Evolutionary conservation across 495 filamentous ascomycete genomes (phyloP), one percentile per base, ranked within the genome.

Genomic region (Daldinia vernicosa): DNA sequence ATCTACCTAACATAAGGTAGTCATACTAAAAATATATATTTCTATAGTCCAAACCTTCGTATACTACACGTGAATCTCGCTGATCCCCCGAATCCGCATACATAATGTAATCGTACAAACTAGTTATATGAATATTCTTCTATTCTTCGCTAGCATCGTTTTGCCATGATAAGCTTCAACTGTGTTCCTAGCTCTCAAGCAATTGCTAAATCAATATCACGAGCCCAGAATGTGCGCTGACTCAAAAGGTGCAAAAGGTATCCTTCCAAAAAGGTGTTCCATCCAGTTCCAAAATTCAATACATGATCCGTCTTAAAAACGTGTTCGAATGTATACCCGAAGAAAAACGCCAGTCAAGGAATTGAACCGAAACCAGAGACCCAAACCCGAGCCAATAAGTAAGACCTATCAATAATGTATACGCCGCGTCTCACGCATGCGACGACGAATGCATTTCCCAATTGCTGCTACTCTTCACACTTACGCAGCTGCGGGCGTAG

Each of bases 191-290:
- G 56, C 60, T 45, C 33, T 32, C 55, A 63, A 74, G 32, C 51
- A 50, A 47, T 73, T 73, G 43, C 53, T 57, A 56, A 56, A 60
- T 56, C 39, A 70, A 47, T 55, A 65, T 40, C 40, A 52, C 50
- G 12, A 70, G 43, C 40, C 61, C 30, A 54, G 60, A 22, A 61
- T 63, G 57, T 62, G 62, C 66, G 70, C 70, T 72, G 70, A 68
- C 69, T 62, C 71, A 74, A 74, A 74, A 53, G 27, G 50, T 7
- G 50, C 24, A 53, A 53, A 53, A 74, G 71, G 66, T 70, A 74
- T 70, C 66, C 56, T 60, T 63, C 66, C 71, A 63, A 66, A 37
- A 45, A 70, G 35, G 58, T 45, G 24, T 60, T 30, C 59, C 62
- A 66, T 61, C 58, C 71, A 55, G 63, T 55, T 67, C 63, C 71